Evolutionary conservation across 768 basidiomycete species (phyloP).

Genomic region (Cystobasidium onofrii): DNA sequence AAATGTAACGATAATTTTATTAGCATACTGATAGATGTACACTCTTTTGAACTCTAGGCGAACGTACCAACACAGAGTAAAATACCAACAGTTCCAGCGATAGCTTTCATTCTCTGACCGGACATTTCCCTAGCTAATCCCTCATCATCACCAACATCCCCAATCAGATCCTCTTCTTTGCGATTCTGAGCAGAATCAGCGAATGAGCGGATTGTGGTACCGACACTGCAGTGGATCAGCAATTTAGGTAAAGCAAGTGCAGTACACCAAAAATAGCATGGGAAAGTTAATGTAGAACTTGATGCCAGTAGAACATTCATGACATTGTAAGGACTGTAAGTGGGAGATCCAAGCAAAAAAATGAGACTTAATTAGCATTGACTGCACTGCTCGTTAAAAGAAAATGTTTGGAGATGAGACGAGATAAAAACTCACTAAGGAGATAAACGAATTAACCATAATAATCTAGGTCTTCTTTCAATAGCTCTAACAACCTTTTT

Average conservation of each 20-base stretch:
- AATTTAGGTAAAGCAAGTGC: constrained; percentile 25
- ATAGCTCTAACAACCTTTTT: constrained; percentile 76
- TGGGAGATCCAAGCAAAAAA: not conserved
- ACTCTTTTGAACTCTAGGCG: too few species aligned
- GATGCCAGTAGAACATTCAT: constrained; percentile 90
- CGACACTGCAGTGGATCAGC: constrained; percentile 14
- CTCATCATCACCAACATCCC: not conserved
- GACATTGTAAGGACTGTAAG: constrained; percentile 56
- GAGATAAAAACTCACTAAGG: constrained; percentile 62
- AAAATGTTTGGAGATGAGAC: not conserved
- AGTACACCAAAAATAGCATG: constrained; percentile 27
- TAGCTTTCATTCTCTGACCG: constrained; percentile 21
- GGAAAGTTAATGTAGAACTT: constrained; percentile 66
- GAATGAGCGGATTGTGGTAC: constrained; percentile 53
- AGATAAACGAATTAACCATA: constrained; percentile 86
- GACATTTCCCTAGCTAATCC: not conserved
- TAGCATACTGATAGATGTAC: too few species aligned
- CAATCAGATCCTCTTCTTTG: not conserved
- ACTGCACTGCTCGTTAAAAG: too few species aligned
- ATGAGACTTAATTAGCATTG: too few species aligned
- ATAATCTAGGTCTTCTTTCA: constrained; percentile 73
- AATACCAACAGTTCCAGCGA: constrained; percentile 14
- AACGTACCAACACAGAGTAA: constrained; percentile 13
- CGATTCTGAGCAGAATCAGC: not conserved
- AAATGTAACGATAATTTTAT: too few species aligned